Evolutionary conservation across 768 basidiomycete genomes (phyloP).

Genomic region (Trametes maxima): DNA sequence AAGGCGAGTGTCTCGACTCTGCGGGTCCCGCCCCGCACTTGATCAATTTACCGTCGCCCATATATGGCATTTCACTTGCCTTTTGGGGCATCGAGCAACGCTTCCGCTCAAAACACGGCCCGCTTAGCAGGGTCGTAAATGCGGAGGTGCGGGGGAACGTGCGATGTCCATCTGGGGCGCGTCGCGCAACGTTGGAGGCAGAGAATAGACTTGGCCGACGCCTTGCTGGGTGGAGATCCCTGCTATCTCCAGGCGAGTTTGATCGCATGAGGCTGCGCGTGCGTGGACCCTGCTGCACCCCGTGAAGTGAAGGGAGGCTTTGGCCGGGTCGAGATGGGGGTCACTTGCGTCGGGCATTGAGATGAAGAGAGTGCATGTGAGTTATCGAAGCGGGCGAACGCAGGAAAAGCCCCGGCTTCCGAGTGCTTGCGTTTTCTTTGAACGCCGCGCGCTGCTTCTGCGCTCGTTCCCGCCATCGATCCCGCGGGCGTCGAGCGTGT

Average conservation of each 20-base stretch:
- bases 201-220: no score
- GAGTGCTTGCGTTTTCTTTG: not conserved
- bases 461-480: constrained; percentile 1
- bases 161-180: no score
- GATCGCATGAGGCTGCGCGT: no score
- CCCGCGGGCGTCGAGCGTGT: constrained; percentile 1
- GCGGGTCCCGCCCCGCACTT: not conserved
- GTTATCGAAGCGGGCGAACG: not conserved
- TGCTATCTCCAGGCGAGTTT: no score
- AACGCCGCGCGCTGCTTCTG: not conserved
- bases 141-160: no score
- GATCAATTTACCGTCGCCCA: constrained; percentile 7
- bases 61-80: constrained; percentile 5
- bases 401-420: not conserved
- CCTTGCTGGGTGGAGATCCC: no score
- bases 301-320: no score
- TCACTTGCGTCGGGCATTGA: not conserved
- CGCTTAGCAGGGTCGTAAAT: no score
- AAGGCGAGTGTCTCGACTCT: no score
- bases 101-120: not conserved
- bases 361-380: not conserved
- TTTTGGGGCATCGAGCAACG: not conserved
- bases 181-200: no score
- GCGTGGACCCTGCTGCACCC: no score
- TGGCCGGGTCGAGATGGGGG: no score